phyloP scores from a whole-genome alignment of 2,329 filamentous ascomycete species.

The Fusarium sp. region DNA sequence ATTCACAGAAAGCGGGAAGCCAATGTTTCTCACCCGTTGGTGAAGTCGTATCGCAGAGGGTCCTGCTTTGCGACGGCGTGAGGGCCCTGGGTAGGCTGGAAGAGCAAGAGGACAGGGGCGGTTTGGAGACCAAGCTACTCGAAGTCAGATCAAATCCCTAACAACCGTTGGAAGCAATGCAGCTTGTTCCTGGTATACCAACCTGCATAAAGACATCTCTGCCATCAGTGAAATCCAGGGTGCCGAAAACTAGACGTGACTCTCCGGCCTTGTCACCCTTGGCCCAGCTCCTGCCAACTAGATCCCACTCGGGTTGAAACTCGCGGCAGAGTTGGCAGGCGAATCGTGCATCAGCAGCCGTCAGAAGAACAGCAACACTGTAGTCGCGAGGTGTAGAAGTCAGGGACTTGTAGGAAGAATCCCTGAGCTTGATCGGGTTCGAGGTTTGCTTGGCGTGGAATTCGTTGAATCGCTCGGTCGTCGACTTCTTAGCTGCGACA shows the following conservation, averaged over 20 bases:
- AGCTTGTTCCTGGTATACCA: constrained; percentile 6
- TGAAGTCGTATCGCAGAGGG: constrained; percentile 88
- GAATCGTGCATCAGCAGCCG: constrained; percentile 85
- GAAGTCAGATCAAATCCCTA: constrained; percentile 16
- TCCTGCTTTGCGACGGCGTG: constrained; percentile 77
- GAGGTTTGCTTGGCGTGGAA: constrained; percentile 76
- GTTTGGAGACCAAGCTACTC: constrained; percentile 89
- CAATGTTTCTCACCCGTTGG: constrained; percentile 71
- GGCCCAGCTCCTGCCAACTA: constrained; percentile 87
- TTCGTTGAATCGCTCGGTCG: constrained; percentile 74
- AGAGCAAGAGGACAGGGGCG: constrained; percentile 89
- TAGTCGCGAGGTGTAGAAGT: constrained; percentile 87
- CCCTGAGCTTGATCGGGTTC: constrained; percentile 81
- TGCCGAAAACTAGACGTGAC: constrained; percentile 81
- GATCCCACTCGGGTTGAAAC: constrained; percentile 94
- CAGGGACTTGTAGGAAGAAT: constrained; percentile 79
- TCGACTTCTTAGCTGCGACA: constrained; percentile 73
- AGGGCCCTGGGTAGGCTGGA: constrained; percentile 85
- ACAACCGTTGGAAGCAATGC: neutral
- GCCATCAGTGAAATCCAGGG: constrained; percentile 89
- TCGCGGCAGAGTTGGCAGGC: constrained; percentile 89
- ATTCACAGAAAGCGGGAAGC: neutral
- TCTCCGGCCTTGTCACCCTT: constrained; percentile 83
- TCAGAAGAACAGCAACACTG: constrained; percentile 83
- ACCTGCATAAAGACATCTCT: constrained; percentile 89